Evolutionary conservation across 331 rosid species (phyloP).

Genomic region (Prunus yedoensis): DNA sequence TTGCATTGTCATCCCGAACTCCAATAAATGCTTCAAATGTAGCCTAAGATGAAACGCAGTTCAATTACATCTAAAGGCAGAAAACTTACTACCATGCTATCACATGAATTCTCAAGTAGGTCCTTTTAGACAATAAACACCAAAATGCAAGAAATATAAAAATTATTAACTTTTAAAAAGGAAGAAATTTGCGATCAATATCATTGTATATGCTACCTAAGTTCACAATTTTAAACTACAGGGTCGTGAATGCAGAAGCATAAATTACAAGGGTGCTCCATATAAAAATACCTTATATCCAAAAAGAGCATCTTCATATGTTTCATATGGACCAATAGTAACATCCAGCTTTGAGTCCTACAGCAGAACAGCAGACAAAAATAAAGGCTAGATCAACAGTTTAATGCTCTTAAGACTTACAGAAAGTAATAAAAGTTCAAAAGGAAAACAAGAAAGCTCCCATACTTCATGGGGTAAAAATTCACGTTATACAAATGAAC

Average conservation of each 20-base stretch:
- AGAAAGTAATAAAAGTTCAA: neutral
- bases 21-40: slow-evolving; percentile 93
- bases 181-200: slow-evolving; percentile 3
- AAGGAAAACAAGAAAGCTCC: neutral
- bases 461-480: neutral
- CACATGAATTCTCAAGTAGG: neutral
- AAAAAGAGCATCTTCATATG: slow-evolving; percentile 84
- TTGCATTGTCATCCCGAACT: slow-evolving; percentile 81
- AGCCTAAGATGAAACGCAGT: slow-evolving; percentile 54
- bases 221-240: slow-evolving; percentile 9
- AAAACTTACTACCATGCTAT: neutral
- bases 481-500: too few relatives aligned
- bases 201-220: neutral
- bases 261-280: neutral
- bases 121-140: neutral
- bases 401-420: slow-evolving; percentile 21
- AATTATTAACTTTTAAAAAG: slow-evolving; percentile 12
- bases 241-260: slow-evolving; percentile 7
- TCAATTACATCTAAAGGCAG: slow-evolving; percentile 10
- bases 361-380: slow-evolving; percentile 6
- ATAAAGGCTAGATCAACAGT: slow-evolving; percentile 12
- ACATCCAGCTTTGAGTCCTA: slow-evolving; percentile 90
- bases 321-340: slow-evolving; percentile 96
- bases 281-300: slow-evolving; percentile 73
- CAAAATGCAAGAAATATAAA: slow-evolving; percentile 17